Evolutionary conservation across 2,329 filamentous ascomycete genomes (phyloP).

Genomic region (Nemania sp.): DNA sequence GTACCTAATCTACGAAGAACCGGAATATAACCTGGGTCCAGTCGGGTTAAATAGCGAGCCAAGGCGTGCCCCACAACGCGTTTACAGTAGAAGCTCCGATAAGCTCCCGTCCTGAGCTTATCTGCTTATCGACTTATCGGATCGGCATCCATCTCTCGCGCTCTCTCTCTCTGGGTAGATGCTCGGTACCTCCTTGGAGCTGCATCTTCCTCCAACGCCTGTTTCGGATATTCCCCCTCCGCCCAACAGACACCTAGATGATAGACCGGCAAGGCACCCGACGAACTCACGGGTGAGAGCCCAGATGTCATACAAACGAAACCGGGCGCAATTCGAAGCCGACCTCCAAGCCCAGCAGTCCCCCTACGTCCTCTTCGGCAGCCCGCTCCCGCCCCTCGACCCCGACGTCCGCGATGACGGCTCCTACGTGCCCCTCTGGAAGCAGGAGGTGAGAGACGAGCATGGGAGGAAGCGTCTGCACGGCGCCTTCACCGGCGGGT

Average conservation of each 20-base stretch:
- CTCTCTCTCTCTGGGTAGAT: background rate
- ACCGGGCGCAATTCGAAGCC: constrained; percentile 76
- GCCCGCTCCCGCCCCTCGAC: constrained; percentile 78
- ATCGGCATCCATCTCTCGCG: too few species aligned
- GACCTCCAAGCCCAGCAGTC: constrained; percentile 69
- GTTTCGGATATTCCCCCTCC: background rate
- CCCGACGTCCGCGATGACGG: constrained; percentile 82
- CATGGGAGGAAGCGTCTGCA: constrained; percentile 87
- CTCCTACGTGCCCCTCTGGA: constrained; percentile 93
- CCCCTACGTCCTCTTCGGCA: constrained; percentile 81
- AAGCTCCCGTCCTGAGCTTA: constrained; percentile 13
- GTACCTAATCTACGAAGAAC: too few species aligned
- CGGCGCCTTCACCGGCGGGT: constrained; percentile 95
- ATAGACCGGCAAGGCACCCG: constrained; percentile 13
- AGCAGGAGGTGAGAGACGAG: constrained; percentile 96
- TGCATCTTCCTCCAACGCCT: background rate
- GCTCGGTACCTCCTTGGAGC: background rate
- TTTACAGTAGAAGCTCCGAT: constrained; percentile 8
- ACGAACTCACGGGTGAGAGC: constrained; percentile 13
- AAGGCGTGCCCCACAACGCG: constrained; percentile 6
- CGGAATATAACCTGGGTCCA: too few species aligned
- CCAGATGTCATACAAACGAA: constrained; percentile 78
- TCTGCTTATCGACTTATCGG: background rate
- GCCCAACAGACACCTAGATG: constrained; percentile 13
- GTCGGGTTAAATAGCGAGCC: constrained; percentile 10